Evolutionary conservation across 2,329 filamentous ascomycete species (phyloP).

Genomic region (Cercospora zeina): DNA sequence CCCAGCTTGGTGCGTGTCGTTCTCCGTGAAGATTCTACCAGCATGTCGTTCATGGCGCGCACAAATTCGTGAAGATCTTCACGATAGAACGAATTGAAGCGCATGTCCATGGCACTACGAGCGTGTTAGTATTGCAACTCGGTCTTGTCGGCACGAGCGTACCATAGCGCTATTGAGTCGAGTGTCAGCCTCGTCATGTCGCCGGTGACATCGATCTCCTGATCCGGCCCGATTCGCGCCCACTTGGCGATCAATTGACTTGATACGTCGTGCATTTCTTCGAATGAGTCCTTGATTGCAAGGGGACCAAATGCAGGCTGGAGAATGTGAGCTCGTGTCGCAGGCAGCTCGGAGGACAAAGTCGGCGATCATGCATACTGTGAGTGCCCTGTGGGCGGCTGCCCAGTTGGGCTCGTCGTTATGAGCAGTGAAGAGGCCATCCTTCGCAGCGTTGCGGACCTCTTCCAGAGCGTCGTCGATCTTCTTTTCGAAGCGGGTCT

Average conservation of each 20-base stretch:
- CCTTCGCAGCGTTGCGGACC: slow-evolving; percentile 57
- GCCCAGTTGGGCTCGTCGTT: slow-evolving; percentile 45
- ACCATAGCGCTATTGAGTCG: slow-evolving; percentile 66
- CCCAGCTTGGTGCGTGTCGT: slow-evolving; percentile 46
- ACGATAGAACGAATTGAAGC: slow-evolving; percentile 69
- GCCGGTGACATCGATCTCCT: slow-evolving; percentile 61
- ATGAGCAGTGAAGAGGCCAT: slow-evolving; percentile 47
- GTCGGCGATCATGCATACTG: slow-evolving; percentile 40
- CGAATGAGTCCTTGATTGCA: slow-evolving; percentile 66
- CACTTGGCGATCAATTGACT: slow-evolving; percentile 40
- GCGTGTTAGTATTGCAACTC: neutral
- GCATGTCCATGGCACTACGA: slow-evolving; percentile 49
- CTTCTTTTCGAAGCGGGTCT: slow-evolving; percentile 58
- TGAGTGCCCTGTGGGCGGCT: slow-evolving; percentile 45
- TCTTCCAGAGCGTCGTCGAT: slow-evolving; percentile 54
- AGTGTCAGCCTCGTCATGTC: slow-evolving; percentile 73
- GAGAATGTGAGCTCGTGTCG: slow-evolving; percentile 36
- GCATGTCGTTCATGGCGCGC: slow-evolving; percentile 63
- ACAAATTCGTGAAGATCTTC: slow-evolving; percentile 63
- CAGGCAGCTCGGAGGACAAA: slow-evolving; percentile 43
- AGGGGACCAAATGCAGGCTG: slow-evolving; percentile 67
- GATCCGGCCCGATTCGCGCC: slow-evolving; percentile 53
- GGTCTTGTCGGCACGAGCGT: neutral
- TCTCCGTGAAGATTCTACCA: slow-evolving; percentile 48
- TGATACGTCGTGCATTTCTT: slow-evolving; percentile 39